Evolutionary conservation across 2,329 filamentous ascomycete species (phyloP).

Genomic region (Stagonosporopsis cucurbitacearum): DNA sequence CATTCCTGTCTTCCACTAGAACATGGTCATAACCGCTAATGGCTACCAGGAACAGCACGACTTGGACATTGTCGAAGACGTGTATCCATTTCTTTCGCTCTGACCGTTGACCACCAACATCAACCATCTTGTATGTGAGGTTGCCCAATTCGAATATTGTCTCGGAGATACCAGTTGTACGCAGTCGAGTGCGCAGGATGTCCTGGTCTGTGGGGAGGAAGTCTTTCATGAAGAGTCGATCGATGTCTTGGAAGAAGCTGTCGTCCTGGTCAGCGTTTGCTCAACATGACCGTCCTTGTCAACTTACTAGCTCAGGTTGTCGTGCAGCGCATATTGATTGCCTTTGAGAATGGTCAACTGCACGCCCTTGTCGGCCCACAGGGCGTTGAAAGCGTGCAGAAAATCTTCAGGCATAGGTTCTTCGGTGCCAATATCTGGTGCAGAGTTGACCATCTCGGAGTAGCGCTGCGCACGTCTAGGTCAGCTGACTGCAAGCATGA

Average conservation of each 20-base stretch:
- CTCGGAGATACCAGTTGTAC: constrained; percentile 95
- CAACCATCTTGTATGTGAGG: constrained; percentile 96
- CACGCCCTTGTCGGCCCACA: constrained; percentile 86
- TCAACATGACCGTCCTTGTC: background rate
- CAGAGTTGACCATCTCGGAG: constrained; percentile 76
- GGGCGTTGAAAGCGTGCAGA: constrained; percentile 77
- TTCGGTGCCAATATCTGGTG: constrained; percentile 81
- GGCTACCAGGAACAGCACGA: constrained; percentile 89
- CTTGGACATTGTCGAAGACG: constrained; percentile 93
- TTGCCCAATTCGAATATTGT: constrained; percentile 91
- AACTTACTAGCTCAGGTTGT: constrained; percentile 89
- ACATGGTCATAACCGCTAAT: constrained; percentile 98
- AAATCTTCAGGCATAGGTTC: constrained; percentile 81
- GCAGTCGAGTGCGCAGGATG: constrained; percentile 84
- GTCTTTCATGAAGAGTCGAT: constrained; percentile 67
- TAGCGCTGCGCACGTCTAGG: constrained; percentile 64
- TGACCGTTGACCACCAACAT: constrained; percentile 89
- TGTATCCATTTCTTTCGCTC: constrained; percentile 98
- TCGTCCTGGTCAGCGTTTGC: constrained; percentile 24
- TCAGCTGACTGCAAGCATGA: background rate
- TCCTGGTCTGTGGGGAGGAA: constrained; percentile 95
- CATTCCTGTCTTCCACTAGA: constrained; percentile 93
- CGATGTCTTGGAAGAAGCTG: constrained; percentile 79
- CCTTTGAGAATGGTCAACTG: constrained; percentile 89
- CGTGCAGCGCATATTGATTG: constrained; percentile 95